Evolutionary conservation across 1,284 basidiomycete species (phyloP).

Genomic region (Cutaneotrichosporon spelunceum): DNA sequence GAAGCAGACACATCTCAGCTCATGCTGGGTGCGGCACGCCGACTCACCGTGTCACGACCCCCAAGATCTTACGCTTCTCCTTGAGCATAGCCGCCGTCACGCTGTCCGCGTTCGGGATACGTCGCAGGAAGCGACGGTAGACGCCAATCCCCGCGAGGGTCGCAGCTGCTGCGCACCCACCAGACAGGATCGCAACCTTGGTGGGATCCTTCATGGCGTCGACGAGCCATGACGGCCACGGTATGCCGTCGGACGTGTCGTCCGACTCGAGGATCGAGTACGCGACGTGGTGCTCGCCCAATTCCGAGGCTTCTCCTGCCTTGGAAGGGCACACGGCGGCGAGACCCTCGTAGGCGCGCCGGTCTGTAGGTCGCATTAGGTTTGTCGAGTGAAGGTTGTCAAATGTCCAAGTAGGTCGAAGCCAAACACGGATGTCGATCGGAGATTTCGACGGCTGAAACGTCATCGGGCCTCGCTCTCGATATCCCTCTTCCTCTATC

Average conservation of each 20-base stretch:
- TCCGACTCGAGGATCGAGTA: slow-evolving; percentile 7
- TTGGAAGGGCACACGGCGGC: neutral
- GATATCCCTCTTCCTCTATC: neutral
- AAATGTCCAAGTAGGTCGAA: neutral
- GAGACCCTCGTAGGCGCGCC: neutral
- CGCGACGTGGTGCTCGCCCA: neutral
- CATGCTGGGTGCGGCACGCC: too few relatives aligned
- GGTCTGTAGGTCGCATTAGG: neutral
- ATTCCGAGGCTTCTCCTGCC: neutral
- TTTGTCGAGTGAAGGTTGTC: neutral
- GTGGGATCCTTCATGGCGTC: slow-evolving; percentile 31
- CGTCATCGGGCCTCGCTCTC: slow-evolving; percentile 9
- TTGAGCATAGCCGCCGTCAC: slow-evolving; percentile 61
- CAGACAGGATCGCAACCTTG: slow-evolving; percentile 38
- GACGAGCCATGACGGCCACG: slow-evolving; percentile 4
- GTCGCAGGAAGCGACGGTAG: slow-evolving; percentile 55
- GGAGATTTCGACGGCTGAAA: neutral
- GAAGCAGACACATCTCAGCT: too few relatives aligned
- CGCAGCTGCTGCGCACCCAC: slow-evolving; percentile 43
- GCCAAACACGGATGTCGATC: neutral
- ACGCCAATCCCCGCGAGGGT: slow-evolving; percentile 52
- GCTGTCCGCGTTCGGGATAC: slow-evolving; percentile 63
- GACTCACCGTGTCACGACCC: slow-evolving; percentile 67
- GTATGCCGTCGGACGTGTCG: neutral
- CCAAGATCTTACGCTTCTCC: slow-evolving; percentile 64